phyloP scores from a whole-genome alignment of 768 basidiomycete species.

The Saitozyma podzolica region DNA sequence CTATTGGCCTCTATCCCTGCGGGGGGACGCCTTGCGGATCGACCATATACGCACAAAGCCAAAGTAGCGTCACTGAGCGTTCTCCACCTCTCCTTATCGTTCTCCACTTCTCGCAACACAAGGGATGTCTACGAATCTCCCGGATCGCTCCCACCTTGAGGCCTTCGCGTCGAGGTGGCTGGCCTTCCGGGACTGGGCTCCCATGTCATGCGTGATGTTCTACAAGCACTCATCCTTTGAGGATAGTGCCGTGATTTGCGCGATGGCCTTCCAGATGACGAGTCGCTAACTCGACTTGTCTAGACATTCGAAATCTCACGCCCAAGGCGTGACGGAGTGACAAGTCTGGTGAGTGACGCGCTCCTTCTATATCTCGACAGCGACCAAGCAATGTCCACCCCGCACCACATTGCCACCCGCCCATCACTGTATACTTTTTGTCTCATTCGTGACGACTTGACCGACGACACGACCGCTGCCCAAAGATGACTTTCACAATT shows the following conservation, averaged over 20 bases:
- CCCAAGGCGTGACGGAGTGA: background rate
- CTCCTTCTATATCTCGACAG: constrained; percentile 1
- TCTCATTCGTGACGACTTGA: background rate
- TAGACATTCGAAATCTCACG: background rate
- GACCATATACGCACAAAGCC: constrained; percentile 33
- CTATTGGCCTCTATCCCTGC: constrained; percentile 44
- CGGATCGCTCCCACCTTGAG: no score
- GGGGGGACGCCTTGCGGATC: constrained; percentile 44
- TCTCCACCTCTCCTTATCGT: no score
- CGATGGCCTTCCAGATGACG: background rate
- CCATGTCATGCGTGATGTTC: no score
- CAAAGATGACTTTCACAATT: constrained; percentile 43
- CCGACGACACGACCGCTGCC: constrained; percentile 16
- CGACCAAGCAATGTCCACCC: background rate
- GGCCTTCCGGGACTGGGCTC: no score
- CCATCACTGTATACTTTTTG: background rate
- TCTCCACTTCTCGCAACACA: no score
- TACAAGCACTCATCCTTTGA: no score
- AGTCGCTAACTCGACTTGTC: background rate
- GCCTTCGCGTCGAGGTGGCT: no score
- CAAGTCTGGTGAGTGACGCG: background rate
- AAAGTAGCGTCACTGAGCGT: constrained; percentile 39
- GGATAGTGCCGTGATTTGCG: background rate
- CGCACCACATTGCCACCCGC: background rate
- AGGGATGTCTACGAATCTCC: no score